A percentile compares a stretch with the other conserved stretches of the same genome.
These are phyloP conservation scores for Leccinum broughii DNA, from an alignment of 768 basidiomycete species.

Conservation along the genomic window DNA sequence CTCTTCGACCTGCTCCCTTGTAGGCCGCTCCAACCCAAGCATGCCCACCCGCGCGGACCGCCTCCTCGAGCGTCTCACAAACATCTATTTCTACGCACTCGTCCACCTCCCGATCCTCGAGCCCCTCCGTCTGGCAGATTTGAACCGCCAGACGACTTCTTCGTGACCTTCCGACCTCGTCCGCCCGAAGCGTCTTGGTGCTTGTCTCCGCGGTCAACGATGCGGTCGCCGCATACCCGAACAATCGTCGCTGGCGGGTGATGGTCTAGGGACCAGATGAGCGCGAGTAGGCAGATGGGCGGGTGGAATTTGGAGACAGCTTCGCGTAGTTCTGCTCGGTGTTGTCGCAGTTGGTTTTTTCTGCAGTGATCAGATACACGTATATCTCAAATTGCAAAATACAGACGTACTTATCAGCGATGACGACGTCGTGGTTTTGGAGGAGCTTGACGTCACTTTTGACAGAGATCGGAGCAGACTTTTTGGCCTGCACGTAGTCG, in stretches of 20 bases:
- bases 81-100: constrained; percentile 66
- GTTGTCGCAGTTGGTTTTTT: constrained; percentile 86
- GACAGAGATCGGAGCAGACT: constrained; percentile 65
- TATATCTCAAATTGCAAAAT: neutral
- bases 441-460: constrained; percentile 69
- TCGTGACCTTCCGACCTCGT: constrained; percentile 64
- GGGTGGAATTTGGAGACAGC: constrained; percentile 44
- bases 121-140: constrained; percentile 56
- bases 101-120: constrained; percentile 65
- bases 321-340: constrained; percentile 70
- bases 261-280: constrained; percentile 69
- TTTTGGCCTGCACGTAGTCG: constrained; percentile 84
- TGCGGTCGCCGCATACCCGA: constrained; percentile 75
- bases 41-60: constrained; percentile 60
- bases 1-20: constrained; percentile 53
- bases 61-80: constrained; percentile 51
- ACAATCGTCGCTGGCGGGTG: constrained; percentile 61
- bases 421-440: constrained; percentile 70
- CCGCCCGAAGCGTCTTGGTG: constrained; percentile 79
- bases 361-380: constrained; percentile 37
- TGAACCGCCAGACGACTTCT: constrained; percentile 81
- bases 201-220: constrained; percentile 72
- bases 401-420: constrained; percentile 81
- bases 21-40: constrained; percentile 54
- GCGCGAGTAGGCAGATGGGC: constrained; percentile 73